A percentile compares a stretch with the other conserved stretches of the same genome.
phyloP scores from a whole-genome alignment of 805 yeast species.

The Candida awuae region DNA sequence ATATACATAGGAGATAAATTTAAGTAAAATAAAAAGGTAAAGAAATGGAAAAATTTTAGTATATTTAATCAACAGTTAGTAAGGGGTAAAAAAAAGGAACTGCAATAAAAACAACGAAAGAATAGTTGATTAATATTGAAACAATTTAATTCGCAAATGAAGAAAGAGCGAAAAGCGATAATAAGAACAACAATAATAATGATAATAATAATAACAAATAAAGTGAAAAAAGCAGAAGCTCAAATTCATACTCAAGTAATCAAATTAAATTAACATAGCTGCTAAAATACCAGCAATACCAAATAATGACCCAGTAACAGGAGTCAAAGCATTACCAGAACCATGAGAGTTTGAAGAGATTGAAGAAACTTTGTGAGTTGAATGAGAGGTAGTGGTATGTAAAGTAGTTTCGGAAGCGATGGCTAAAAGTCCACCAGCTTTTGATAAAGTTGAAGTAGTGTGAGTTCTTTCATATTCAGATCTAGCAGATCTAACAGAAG shows the following conservation, averaged over 20 bases:
- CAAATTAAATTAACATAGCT: conserved; percentile 30
- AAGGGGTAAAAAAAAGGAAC: too few species aligned
- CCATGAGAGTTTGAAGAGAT: conserved; percentile 13
- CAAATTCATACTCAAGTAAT: not conserved
- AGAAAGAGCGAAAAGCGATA: too few species aligned
- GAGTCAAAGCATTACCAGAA: conserved; percentile 25
- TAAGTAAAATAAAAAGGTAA: too few species aligned
- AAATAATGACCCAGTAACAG: conserved; percentile 26
- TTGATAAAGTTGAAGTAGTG: conserved; percentile 18
- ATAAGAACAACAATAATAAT: too few species aligned
- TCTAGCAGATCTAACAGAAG: not conserved
- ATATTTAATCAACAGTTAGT: too few species aligned
- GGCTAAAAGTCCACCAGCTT: conserved; percentile 34
- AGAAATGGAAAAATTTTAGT: too few species aligned
- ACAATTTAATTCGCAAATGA: too few species aligned
- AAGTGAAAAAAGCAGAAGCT: not conserved
- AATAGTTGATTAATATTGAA: too few species aligned
- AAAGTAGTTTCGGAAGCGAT: conserved; percentile 30
- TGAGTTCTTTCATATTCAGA: conserved; percentile 10
- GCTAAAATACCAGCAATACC: conserved; percentile 31
- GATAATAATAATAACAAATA: too few species aligned
- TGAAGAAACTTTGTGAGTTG: conserved; percentile 22
- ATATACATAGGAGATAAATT: too few species aligned
- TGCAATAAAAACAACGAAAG: too few species aligned
- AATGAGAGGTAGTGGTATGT: conserved; percentile 17